phyloP scores from a whole-genome alignment of 192 early-diverging fungal species.

The Nowakowskiella sp. region DNA sequence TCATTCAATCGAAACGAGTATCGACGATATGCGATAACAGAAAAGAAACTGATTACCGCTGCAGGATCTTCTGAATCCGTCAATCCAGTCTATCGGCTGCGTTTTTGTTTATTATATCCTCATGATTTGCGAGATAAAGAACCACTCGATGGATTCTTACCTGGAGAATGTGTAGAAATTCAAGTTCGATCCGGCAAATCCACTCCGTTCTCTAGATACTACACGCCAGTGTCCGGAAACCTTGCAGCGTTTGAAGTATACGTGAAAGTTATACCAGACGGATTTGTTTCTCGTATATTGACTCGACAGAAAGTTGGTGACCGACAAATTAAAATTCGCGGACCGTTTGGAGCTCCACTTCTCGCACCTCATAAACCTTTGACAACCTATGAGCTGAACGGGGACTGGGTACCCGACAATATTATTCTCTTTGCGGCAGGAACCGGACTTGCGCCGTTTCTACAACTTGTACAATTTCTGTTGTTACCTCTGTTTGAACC shows the following conservation, averaged over 20 bases:
- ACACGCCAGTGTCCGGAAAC: constrained; percentile 14
- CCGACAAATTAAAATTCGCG: constrained; percentile 34
- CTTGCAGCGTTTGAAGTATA: constrained; percentile 17
- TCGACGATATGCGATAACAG: constrained; percentile 18
- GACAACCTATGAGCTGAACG: too few species aligned
- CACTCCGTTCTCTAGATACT: constrained; percentile 10
- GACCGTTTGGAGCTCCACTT: constrained; percentile 29
- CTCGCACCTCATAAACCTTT: constrained; percentile 14
- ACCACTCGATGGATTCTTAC: constrained; percentile 9
- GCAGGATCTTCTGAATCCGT: background rate
- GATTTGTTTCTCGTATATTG: constrained; percentile 11
- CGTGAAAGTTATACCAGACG: constrained; percentile 12
- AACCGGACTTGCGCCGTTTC: constrained; percentile 23
- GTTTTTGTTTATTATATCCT: constrained; percentile 22
- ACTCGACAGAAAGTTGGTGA: constrained; percentile 29
- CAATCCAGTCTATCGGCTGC: constrained; percentile 4
- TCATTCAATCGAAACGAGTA: constrained; percentile 14
- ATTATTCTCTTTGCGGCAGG: constrained; percentile 32
- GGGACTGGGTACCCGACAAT: too few species aligned
- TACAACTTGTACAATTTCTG: constrained; percentile 23
- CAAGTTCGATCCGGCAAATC: constrained; percentile 11
- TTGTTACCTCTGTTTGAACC: constrained; percentile 27
- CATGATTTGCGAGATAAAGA: constrained; percentile 15
- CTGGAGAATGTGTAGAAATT: constrained; percentile 25
- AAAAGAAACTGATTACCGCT: constrained; percentile 3